These are phyloP conservation scores for Monosporascus sp. DNA, from an alignment of 2,329 filamentous ascomycete species.

Conservation along the genomic window DNA sequence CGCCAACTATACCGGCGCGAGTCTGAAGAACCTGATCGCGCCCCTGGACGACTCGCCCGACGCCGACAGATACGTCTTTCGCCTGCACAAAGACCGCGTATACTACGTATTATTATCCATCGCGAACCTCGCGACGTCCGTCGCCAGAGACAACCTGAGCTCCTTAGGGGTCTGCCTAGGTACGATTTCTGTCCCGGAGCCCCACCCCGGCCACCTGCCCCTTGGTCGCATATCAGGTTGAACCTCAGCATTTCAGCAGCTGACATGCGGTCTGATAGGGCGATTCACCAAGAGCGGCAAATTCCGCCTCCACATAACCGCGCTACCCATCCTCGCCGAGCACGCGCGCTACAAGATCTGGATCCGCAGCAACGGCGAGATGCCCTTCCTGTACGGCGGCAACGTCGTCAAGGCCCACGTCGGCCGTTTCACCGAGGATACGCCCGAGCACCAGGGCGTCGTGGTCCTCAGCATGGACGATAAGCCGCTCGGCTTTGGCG, in stretches of 20 bases:
- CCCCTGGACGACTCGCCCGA: slow-evolving; percentile 63
- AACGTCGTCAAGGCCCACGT: slow-evolving; percentile 66
- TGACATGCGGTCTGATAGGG: slow-evolving; percentile 39
- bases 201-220: background rate
- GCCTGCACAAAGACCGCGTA: slow-evolving; percentile 63
- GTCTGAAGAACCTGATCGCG: slow-evolving; percentile 78
- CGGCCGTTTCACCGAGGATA: slow-evolving; percentile 50
- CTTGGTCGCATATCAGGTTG: background rate
- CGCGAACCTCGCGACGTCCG: slow-evolving; percentile 84
- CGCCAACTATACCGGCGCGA: slow-evolving; percentile 85
- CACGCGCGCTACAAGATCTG: slow-evolving; percentile 96
- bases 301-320: slow-evolving; percentile 90
- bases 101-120: slow-evolving; percentile 90
- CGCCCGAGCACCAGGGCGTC: slow-evolving; percentile 86
- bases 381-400: slow-evolving; percentile 94
- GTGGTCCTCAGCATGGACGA: slow-evolving; percentile 91
- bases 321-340: slow-evolving; percentile 74
- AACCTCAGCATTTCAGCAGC: too few species aligned
- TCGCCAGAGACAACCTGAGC: slow-evolving; percentile 75
- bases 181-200: slow-evolving; percentile 21
- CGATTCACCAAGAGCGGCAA: slow-evolving; percentile 97
- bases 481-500: slow-evolving; percentile 86
- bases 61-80: slow-evolving; percentile 78
- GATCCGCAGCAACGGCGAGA: slow-evolving; percentile 93
- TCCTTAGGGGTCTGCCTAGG: slow-evolving; percentile 83